Base-by-base conservation (phyloP, 441 rosid species). In the Omphalea diandra region DNA sequence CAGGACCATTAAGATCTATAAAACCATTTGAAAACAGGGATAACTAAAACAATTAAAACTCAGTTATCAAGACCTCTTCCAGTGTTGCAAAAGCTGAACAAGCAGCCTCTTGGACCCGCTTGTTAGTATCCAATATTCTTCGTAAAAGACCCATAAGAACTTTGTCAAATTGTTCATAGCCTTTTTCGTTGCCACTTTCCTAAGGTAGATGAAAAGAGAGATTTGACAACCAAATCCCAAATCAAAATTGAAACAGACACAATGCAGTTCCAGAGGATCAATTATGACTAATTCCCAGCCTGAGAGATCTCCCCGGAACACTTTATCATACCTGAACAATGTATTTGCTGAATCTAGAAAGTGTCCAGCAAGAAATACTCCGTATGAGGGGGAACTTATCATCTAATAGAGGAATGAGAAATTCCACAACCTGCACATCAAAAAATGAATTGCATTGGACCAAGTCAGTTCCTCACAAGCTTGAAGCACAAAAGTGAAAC, bases 91-190 rank as follows among this genome's bases (percentile, higher is more conserved):
- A 91, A 68, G 99, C 99, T 61, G 99, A 96, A 84, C 99, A 96
- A 72, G 99, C 99, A 76, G 99, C 99, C 83, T 96, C 99, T 77
- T 96, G 99, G 71, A 96, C 98, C 71, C 97, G 85, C 88, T 96
- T 96, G 82, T 93, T 96, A 15, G 88, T 69, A 80, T 96, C 99
- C 81, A 96, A 82, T 77, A 96, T 86, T 85, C 97, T 88, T 53
- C 77, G 86, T 53, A 96, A 76, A 79, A 96, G 91, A 73, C 97
- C 98, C 94, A 83, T 87, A 65, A 96, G 97, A 66, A 88, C 88
- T 70, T 83, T 83, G 76, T 91, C 97, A 78, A 93, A 96, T 73
- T 88, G 97, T 72, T 89, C 93, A 36, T 76, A 84, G 53, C 98
- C 98, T 79, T 84, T 88, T 58, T 84, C 81, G 76, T 84, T 79